Percentiles rank a stretch among this genome's conserved stretches.
These are phyloP conservation scores for Bombardia bombarda DNA, from an alignment of 495 filamentous ascomycete species.

Conservation along the genomic window DNA sequence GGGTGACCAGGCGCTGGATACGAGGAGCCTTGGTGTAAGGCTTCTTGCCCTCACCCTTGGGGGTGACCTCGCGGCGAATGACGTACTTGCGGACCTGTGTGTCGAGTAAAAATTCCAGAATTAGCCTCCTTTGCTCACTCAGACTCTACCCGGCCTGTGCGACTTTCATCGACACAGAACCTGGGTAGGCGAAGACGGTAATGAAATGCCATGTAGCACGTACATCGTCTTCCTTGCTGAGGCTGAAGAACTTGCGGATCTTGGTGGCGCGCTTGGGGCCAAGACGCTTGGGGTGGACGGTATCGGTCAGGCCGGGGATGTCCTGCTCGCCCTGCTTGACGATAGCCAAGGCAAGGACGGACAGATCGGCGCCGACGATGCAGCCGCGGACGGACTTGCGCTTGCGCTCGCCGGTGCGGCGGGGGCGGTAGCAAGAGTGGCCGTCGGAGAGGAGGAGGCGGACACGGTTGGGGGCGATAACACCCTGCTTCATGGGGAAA, in stretches of 20 bases:
- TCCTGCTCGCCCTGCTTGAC: conserved; percentile 96
- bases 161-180: conserved; percentile 35
- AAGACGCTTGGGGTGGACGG: conserved; percentile 93
- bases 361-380: conserved; percentile 91
- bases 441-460: conserved; percentile 86
- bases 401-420: conserved; percentile 96
- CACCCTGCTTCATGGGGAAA: conserved; percentile 99
- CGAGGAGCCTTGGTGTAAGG: conserved; percentile 98
- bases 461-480: conserved; percentile 97
- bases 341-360: conserved; percentile 85
- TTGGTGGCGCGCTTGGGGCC: conserved; percentile 99
- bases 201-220: conserved; percentile 37
- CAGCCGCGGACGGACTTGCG: conserved; percentile 96
- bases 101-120: conserved; percentile 19
- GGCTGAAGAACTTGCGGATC: conserved; percentile 96
- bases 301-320: conserved; percentile 91
- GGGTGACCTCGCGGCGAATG: conserved; percentile 93
- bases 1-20: conserved; percentile 98
- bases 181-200: conserved; percentile 50
- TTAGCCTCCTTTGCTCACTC: conserved; percentile 38
- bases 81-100: conserved; percentile 92
- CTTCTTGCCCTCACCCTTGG: conserved; percentile 92
- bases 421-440: conserved; percentile 95
- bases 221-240: conserved; percentile 99
- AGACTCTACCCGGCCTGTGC: conserved; percentile 48